Evolutionary conservation across 1,284 basidiomycete species (phyloP), one percentile per base, ranked within the genome.

Genomic region (Leccinum angustisporum): DNA sequence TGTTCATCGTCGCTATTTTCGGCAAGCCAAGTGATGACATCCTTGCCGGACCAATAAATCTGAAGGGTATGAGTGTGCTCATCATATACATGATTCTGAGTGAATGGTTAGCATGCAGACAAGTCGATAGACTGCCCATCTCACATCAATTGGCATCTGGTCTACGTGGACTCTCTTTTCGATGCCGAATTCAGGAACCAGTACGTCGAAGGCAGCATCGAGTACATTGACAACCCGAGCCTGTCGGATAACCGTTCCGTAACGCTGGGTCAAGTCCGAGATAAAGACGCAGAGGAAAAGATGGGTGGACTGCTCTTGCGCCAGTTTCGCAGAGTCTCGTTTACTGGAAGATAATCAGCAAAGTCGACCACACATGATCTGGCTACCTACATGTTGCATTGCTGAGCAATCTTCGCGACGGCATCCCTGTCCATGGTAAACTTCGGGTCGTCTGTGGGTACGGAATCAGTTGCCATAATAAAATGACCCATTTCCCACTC

Each of bases 81-180:
- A 71, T 98, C 96, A 72, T 95, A 95, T 57, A 95, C 91, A 69
- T 94, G 91, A 70, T 96, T 97, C 89, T 95, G 52, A 58, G 10
- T 11, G 54, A 34, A 56, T 14, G 67, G 57, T 67, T 59, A 63
- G 65, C 53, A 4, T 16, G n/a, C 4, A 9, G 10, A 53, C 40
- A 34, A 6, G 48, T 57, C 18, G 2, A n/a, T 38, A 16, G 52
- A 58, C 21, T 21, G 36, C 16, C 4, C 14, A 31, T 76, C 88
- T 77, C 72, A 94, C 92, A 67, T 96, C 93, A 60, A 97, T 93
- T 16, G 97, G 97, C 90, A 99, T 97, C 78, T 98, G 95, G 76
- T 99, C 97, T 54, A 97, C 92, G 71, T 99, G 97, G 3, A 98
- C 95, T 54, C 97, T 86, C 83, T 99, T 99, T 81, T 99, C 97